A percentile compares a stretch with the other conserved stretches of the same genome.
Conservation (phyloP, 495 filamentous ascomycete genomes). For the Cladorrhinum samala region DNA sequence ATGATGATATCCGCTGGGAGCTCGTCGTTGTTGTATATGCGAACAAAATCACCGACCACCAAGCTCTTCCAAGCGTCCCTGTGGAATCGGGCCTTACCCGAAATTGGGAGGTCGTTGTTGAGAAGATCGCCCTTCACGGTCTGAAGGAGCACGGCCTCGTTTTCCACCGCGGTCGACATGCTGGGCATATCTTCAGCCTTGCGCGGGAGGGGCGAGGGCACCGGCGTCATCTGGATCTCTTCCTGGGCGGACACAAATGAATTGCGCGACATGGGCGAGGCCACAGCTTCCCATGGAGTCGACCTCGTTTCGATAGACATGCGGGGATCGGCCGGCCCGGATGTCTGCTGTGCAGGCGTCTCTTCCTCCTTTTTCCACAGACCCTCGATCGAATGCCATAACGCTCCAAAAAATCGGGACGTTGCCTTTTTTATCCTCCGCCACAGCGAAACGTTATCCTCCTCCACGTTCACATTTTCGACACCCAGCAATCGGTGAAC, state of each 20-base stretch:
- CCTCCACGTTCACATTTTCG: conserved; percentile 88
- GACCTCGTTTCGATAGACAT: conserved; percentile 58
- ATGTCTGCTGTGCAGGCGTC: conserved; percentile 27
- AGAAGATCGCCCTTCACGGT: conserved; percentile 43
- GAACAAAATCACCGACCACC: conserved; percentile 93
- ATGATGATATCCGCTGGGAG: conserved; percentile 94
- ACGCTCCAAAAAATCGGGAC: conserved; percentile 52
- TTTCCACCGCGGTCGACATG: conserved; percentile 38
- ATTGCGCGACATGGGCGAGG: conserved; percentile 48
- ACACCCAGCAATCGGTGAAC: conserved; percentile 84
- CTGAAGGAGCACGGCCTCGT: conserved; percentile 47
- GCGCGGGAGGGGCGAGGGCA: conserved; percentile 68
- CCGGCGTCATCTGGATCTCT: conserved; percentile 91
- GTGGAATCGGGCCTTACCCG: conserved; percentile 67
- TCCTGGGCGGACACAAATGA: conserved; percentile 52
- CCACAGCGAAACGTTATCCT: conserved; percentile 82
- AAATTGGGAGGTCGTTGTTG: conserved; percentile 36
- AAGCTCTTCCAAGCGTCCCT: conserved; percentile 93
- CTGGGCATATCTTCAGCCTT: conserved; percentile 15
- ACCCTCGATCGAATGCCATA: conserved; percentile 44
- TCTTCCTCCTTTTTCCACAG: conserved; percentile 40
- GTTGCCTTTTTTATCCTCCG: conserved; percentile 87
- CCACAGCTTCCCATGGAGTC: conserved; percentile 54
- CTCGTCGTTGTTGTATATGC: conserved; percentile 92
- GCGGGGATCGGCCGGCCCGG: conserved; percentile 40